These are phyloP conservation scores for Leptomonas seymouri DNA, from an alignment of 208 protist genomes.

Conservation along the genomic window DNA sequence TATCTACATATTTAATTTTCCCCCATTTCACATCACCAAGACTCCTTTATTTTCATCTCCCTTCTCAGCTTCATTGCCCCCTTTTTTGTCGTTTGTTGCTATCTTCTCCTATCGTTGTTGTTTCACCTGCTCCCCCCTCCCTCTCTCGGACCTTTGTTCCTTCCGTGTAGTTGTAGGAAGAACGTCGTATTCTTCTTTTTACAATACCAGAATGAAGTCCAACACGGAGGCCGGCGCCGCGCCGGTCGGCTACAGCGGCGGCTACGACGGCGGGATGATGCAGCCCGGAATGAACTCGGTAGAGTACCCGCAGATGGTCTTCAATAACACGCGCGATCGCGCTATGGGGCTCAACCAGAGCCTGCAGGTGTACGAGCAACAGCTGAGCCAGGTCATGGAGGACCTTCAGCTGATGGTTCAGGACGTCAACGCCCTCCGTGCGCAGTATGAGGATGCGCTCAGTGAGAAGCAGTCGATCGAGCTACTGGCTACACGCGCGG, in stretches of 20 bases:
- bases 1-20: neutral
- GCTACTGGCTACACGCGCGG: constrained; percentile 40
- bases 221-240: constrained; percentile 19
- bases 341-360: constrained; percentile 38
- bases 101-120: neutral
- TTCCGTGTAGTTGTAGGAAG: constrained; percentile 1
- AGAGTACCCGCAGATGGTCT: constrained; percentile 46
- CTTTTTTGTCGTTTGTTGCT: neutral
- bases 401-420: constrained; percentile 42
- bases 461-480: constrained; percentile 61
- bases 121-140: constrained; percentile 1
- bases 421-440: constrained; percentile 51
- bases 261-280: constrained; percentile 38
- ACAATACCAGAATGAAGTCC: constrained; percentile 24
- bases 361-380: constrained; percentile 55
- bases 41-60: constrained; percentile 5
- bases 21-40: constrained; percentile 15
- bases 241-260: constrained; percentile 22
- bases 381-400: constrained; percentile 45
- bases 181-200: neutral
- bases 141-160: constrained; percentile 3
- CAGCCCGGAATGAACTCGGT: constrained; percentile 20
- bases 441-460: constrained; percentile 65
- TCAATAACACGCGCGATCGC: constrained; percentile 47
- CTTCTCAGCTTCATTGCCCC: neutral